These are phyloP conservation scores for Brassica rapa DNA, from an alignment of 345 rosid species.

Conservation along the genomic window DNA sequence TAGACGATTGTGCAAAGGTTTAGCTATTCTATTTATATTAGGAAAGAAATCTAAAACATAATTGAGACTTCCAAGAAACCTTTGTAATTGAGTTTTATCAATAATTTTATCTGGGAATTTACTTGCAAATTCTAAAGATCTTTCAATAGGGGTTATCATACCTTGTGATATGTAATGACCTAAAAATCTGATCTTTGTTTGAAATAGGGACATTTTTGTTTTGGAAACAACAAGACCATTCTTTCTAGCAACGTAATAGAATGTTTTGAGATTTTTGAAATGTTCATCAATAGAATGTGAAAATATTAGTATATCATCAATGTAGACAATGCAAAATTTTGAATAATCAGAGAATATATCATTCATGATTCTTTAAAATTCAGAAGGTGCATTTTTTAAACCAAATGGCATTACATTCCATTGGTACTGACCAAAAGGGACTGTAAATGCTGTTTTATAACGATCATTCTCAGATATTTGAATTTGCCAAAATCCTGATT, in stretches of 20 bases:
- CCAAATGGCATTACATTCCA: background rate
- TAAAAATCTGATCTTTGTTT: background rate
- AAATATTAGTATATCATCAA: background rate
- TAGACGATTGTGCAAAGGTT: too few relatives aligned
- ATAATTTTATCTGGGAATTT: too few relatives aligned
- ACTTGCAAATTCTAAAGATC: too few relatives aligned
- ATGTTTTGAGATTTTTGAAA: background rate
- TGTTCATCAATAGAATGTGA: background rate
- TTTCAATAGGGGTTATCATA: too few relatives aligned
- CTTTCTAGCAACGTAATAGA: background rate
- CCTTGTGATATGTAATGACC: background rate
- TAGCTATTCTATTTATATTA: too few relatives aligned
- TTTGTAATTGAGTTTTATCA: too few relatives aligned
- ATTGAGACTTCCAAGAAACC: too few relatives aligned
- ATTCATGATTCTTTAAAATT: background rate
- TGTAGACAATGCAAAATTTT: background rate
- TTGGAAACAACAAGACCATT: background rate
- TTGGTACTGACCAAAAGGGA: background rate
- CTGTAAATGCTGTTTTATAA: background rate
- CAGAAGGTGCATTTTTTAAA: background rate
- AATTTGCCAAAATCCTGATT: background rate
- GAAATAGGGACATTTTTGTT: background rate
- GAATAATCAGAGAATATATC: background rate
- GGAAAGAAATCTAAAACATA: too few relatives aligned
- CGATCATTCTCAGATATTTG: background rate